A percentile compares a stretch with the other conserved stretches of the same genome.
Evolutionary conservation across 1,284 basidiomycete species (phyloP).

Genomic region (Ceratobasidium papillatum): DNA sequence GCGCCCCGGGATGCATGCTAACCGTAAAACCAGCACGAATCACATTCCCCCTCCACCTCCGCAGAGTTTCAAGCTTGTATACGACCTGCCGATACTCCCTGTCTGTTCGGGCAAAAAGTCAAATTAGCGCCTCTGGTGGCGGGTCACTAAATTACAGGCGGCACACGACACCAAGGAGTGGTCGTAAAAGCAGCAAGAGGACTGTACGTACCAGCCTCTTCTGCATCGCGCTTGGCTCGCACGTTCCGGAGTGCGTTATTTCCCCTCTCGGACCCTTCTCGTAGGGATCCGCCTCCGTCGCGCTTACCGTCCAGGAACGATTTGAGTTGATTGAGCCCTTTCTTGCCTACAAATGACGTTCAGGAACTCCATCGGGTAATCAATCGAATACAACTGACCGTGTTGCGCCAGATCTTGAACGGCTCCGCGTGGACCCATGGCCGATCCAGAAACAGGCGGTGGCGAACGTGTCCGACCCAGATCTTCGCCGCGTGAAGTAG

Average conservation of each 20-base stretch:
- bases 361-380: slow-evolving; percentile 58
- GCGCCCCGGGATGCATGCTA: slow-evolving; percentile 40
- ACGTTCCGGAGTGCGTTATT: slow-evolving; percentile 74
- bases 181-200: slow-evolving; percentile 19
- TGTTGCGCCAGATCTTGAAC: slow-evolving; percentile 70
- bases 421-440: slow-evolving; percentile 70
- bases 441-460: neutral
- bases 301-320: slow-evolving; percentile 70
- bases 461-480: slow-evolving; percentile 66
- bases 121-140: neutral
- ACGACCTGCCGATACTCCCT: slow-evolving; percentile 92
- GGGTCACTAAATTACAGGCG: neutral
- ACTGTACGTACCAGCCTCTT: slow-evolving; percentile 78
- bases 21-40: slow-evolving; percentile 83
- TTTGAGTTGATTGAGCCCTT: slow-evolving; percentile 77
- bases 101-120: slow-evolving; percentile 59
- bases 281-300: slow-evolving; percentile 61
- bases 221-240: slow-evolving; percentile 86
- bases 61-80: slow-evolving; percentile 92
- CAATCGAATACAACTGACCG: slow-evolving; percentile 68
- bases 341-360: slow-evolving; percentile 83
- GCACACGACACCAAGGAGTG: slow-evolving; percentile 34
- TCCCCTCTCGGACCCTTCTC: slow-evolving; percentile 62
- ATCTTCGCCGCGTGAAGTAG: slow-evolving; percentile 54
- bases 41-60: slow-evolving; percentile 82